A percentile compares a stretch with the other conserved stretches of the same genome.
These are phyloP conservation scores for Kazachstania taianensis DNA, from an alignment of 805 yeast genomes.

Conservation along the genomic window DNA sequence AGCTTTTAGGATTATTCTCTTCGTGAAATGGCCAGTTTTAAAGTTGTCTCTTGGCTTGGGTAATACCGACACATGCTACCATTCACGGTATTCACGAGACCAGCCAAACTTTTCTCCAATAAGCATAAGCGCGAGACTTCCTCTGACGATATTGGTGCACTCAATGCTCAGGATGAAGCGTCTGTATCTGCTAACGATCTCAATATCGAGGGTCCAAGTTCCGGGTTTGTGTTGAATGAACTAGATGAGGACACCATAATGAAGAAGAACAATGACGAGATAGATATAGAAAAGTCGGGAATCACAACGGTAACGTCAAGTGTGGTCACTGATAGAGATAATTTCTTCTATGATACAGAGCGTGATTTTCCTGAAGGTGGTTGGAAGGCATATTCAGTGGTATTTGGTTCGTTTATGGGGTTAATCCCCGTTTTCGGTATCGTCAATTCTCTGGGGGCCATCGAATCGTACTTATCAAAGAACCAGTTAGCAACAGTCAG, in stretches of 20 bases:
- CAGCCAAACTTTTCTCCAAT: neutral
- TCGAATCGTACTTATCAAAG: slow-evolving; percentile 47
- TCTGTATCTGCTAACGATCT: too few relatives aligned
- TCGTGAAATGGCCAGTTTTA: too few relatives aligned
- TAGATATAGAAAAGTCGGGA: neutral
- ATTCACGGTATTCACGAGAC: neutral
- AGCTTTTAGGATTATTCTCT: too few relatives aligned
- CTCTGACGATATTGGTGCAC: too few relatives aligned
- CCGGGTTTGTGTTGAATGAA: slow-evolving; percentile 2
- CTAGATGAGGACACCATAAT: neutral
- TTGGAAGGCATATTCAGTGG: slow-evolving; percentile 42
- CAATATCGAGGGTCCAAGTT: slow-evolving; percentile 4
- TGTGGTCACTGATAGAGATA: slow-evolving; percentile 1
- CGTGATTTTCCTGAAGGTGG: slow-evolving; percentile 47
- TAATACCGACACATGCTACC: too few relatives aligned
- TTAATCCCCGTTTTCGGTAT: slow-evolving; percentile 49
- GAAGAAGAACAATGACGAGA: slow-evolving; percentile 1
- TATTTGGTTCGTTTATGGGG: slow-evolving; percentile 53
- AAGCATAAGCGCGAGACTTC: slow-evolving; percentile 1
- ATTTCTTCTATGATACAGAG: slow-evolving; percentile 10
- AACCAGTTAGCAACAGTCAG: slow-evolving; percentile 43
- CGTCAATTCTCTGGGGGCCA: slow-evolving; percentile 53
- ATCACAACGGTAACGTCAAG: neutral
- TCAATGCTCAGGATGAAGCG: too few relatives aligned
- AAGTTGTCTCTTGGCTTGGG: too few relatives aligned